Evolutionary conservation across 75 land plant species (phyloP), one percentile per base, ranked within the genome.

Genomic region (Selaginella tamariscina): DNA sequence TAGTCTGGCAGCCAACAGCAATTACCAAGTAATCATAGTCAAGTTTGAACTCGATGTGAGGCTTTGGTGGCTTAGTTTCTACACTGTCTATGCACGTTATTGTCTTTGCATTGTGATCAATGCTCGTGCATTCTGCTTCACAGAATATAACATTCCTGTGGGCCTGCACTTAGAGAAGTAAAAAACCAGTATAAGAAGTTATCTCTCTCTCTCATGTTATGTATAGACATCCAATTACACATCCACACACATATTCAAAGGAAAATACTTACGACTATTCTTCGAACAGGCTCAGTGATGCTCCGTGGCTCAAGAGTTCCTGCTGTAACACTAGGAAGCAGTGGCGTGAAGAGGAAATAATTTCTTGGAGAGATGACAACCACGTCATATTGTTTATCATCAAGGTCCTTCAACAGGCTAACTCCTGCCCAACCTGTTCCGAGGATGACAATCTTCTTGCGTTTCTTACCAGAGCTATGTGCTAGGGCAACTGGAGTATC

Each of bases 21-120:
- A 70, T 64, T 2, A 74, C 74, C 65, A 74, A 39, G n/a, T 70
- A 74, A 59, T 74, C 76, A 24, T 74, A 72, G 11, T 72, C 71
- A 24, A 72, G 54, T 24, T 67, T 44, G 30, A 72, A 72, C 29
- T 68, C 71, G 5, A 64, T 71, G 29, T 72, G 65, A 0, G 55
- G 55, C 55, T 54, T 72, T 23, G 24, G 24, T 21, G 26, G 33
- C 1, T 64, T 23, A 33, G 2, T 0, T 24, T 68, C 65, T 0
- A n/a, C 32, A 54, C 65, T 39, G 15, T 39, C 49, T 39, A 39
- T 33, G 74, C 74, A 72, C 31, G 32, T 27, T 21, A 72, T n/a
- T 29, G 66, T 66, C 74, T 72, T 72, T 24, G 66, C 67, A 24
- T 32, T 27, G 70, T 28, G 56, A 54, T 72, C 74, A 30, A 72